Evolutionary conservation across 306 rosid genomes (phyloP).

Genomic region (Casuarina equisetifolia): DNA sequence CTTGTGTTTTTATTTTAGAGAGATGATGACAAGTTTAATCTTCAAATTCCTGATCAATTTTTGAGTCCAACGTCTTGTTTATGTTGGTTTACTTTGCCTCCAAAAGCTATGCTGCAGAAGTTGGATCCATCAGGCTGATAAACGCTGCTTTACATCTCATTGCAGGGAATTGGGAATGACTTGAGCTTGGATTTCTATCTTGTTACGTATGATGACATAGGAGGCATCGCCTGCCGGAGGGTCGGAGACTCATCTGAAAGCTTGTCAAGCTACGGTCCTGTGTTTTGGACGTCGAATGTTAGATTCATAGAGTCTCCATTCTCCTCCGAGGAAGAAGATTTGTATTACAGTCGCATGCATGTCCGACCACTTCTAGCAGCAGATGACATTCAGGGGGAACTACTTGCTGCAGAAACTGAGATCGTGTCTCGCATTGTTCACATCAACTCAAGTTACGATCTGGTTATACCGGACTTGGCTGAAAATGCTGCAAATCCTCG

Average conservation of each 20-base stretch:
- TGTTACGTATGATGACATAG: conserved; percentile 79
- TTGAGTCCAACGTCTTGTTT: not conserved
- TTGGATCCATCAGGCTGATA: not conserved
- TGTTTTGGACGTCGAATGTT: conserved; percentile 71
- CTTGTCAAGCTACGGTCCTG: conserved; percentile 40
- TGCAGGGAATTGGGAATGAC: conserved; percentile 89
- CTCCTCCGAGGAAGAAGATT: conserved; percentile 60
- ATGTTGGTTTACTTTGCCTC: not conserved
- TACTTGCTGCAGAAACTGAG: conserved; percentile 38
- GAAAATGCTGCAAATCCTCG: conserved; percentile 47
- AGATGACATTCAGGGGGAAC: conserved; percentile 38
- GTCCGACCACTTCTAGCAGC: conserved; percentile 49
- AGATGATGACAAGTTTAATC: too few species aligned
- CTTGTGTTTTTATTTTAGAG: too few species aligned
- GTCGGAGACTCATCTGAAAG: conserved; percentile 61
- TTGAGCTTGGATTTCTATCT: conserved; percentile 77
- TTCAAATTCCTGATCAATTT: not conserved
- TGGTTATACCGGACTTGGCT: conserved; percentile 57
- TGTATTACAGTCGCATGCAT: conserved; percentile 66
- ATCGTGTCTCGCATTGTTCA: conserved; percentile 58
- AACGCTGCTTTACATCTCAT: conserved; percentile 1
- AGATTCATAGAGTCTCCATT: conserved; percentile 67
- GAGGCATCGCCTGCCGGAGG: conserved; percentile 79
- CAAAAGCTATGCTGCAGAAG: not conserved
- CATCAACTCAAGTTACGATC: conserved; percentile 71